Evolutionary conservation across 1,284 basidiomycete genomes (phyloP).

Genomic region (Schizopora paradoxa): DNA sequence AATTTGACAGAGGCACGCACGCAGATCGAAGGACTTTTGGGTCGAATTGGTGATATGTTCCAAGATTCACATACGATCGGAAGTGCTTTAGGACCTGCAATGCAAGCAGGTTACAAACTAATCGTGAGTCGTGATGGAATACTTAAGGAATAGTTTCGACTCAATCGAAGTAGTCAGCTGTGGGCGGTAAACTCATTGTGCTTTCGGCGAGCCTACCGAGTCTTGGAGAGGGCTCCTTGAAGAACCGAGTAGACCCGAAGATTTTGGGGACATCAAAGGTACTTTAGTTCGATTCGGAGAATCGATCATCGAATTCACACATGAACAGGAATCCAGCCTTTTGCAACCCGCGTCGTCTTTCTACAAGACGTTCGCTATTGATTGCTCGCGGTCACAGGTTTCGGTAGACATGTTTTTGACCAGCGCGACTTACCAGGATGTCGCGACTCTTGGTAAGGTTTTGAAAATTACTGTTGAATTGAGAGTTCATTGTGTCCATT

Average conservation of each 20-base stretch:
- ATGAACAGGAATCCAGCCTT: slow-evolving; percentile 70
- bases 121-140: slow-evolving; percentile 50
- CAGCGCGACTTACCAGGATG: slow-evolving; percentile 90
- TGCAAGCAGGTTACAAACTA: slow-evolving; percentile 95
- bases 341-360: slow-evolving; percentile 88
- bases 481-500: slow-evolving; percentile 14
- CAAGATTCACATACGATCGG: slow-evolving; percentile 88
- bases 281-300: not conserved
- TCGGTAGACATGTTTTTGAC: slow-evolving; percentile 99
- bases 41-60: slow-evolving; percentile 93
- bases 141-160: slow-evolving; percentile 8
- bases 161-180: slow-evolving; percentile 51
- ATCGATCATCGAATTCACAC: slow-evolving; percentile 7
- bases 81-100: slow-evolving; percentile 91
- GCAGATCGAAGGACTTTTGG: slow-evolving; percentile 79
- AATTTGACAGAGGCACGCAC: slow-evolving; percentile 86
- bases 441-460: slow-evolving; percentile 77
- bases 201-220: slow-evolving; percentile 85
- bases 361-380: slow-evolving; percentile 99
- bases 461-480: not conserved
- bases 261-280: slow-evolving; percentile 93
- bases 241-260: slow-evolving; percentile 96
- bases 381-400: slow-evolving; percentile 95
- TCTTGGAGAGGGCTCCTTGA: slow-evolving; percentile 86
- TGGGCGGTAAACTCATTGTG: slow-evolving; percentile 95